Percentiles rank a stretch among this genome's conserved stretches.
Evolutionary conservation across 2,329 filamentous ascomycete species (phyloP).

Genomic region (Mariannaea elegans): DNA sequence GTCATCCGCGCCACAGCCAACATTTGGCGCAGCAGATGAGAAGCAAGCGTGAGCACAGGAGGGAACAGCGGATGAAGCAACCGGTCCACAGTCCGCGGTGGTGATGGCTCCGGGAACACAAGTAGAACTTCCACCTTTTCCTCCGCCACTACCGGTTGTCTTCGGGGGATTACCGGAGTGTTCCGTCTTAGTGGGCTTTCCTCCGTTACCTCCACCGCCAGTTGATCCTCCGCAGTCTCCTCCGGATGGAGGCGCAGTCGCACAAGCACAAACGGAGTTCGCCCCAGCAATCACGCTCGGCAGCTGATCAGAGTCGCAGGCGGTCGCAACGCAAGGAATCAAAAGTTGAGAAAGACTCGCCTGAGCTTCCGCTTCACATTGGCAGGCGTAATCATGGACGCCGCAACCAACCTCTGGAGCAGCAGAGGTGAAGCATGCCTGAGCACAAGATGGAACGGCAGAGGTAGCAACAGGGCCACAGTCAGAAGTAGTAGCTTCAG

Average conservation of each 20-base stretch:
- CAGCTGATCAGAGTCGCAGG: constrained; percentile 35
- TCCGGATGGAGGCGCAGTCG: constrained; percentile 15
- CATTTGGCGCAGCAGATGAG: constrained; percentile 34
- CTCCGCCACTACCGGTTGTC: constrained; percentile 10
- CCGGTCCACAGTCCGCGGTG: constrained; percentile 33
- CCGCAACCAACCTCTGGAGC: constrained; percentile 39
- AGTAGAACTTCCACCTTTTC: constrained; percentile 15
- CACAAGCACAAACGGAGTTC: constrained; percentile 33
- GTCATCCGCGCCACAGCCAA: constrained; percentile 40
- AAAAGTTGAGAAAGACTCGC: constrained; percentile 35
- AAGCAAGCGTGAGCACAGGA: constrained; percentile 42
- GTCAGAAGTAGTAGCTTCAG: constrained; percentile 22
- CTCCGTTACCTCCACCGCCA: neutral
- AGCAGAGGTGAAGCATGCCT: constrained; percentile 38
- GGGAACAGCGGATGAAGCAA: constrained; percentile 40
- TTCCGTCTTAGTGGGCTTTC: constrained; percentile 3
- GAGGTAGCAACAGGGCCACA: constrained; percentile 39
- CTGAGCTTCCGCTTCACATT: constrained; percentile 38
- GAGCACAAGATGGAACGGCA: constrained; percentile 38
- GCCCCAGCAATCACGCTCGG: constrained; percentile 41
- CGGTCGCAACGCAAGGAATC: constrained; percentile 41
- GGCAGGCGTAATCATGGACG: constrained; percentile 40
- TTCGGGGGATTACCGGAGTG: neutral
- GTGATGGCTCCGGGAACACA: constrained; percentile 21
- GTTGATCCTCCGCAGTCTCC: constrained; percentile 14